Conservation (phyloP, 2,329 filamentous ascomycete species). For the Stylonectria norvegica region DNA sequence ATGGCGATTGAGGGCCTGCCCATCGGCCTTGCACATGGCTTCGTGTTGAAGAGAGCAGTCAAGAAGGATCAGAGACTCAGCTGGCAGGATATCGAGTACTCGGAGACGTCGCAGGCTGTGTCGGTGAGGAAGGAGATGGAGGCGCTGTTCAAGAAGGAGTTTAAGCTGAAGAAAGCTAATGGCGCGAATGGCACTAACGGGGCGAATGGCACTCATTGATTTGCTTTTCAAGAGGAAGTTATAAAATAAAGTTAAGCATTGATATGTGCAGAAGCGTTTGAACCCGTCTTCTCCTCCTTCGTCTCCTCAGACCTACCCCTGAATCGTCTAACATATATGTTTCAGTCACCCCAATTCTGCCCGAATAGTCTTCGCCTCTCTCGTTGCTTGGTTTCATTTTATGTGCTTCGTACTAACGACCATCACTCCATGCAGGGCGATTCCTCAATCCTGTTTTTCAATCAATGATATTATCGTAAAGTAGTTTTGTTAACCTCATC, state of each 20-base stretch:
- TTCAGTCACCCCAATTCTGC: no score
- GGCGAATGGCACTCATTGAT: slow-evolving; percentile 1
- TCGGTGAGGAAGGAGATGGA: slow-evolving; percentile 43
- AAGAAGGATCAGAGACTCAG: slow-evolving; percentile 41
- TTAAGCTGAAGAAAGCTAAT: slow-evolving; percentile 12
- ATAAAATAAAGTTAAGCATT: neutral
- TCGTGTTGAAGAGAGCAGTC: slow-evolving; percentile 38
- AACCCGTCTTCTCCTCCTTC: no score
- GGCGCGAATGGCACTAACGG: slow-evolving; percentile 10
- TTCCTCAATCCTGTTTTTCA: no score
- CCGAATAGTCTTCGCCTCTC: no score
- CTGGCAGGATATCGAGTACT: slow-evolving; percentile 44
- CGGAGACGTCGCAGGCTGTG: slow-evolving; percentile 36
- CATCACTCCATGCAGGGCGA: no score
- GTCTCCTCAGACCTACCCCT: no score
- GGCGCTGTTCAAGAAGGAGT: slow-evolving; percentile 32
- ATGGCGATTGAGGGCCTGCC: slow-evolving; percentile 40
- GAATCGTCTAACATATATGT: no score
- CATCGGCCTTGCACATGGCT: slow-evolving; percentile 41
- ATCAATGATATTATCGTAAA: no score
- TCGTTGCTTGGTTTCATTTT: no score
- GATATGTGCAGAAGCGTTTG: no score
- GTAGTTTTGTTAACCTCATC: no score
- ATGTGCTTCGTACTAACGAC: no score
- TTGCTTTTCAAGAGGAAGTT: neutral